phyloP scores from a whole-genome alignment of 73 alveolate species.

The Symbiodinium natans region DNA sequence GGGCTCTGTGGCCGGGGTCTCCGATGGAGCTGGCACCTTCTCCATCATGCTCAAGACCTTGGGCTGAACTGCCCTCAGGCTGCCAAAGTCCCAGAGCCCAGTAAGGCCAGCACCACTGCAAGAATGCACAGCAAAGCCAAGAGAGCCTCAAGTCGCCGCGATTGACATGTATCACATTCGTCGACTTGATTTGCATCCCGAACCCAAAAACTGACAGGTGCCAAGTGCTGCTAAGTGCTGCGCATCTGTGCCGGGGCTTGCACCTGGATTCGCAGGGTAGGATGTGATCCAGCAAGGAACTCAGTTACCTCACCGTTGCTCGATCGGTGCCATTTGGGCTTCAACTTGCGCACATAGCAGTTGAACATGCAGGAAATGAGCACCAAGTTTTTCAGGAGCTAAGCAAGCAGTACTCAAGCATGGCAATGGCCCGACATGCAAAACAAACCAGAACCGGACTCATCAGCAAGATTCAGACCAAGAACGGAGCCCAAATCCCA shows the following conservation, averaged over 20 bases:
- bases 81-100: not conserved
- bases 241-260: not conserved
- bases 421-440: too few species aligned
- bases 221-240: not conserved
- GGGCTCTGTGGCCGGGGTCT: not conserved
- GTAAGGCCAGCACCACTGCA: constrained; percentile 22
- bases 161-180: not conserved
- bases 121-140: constrained; percentile 46
- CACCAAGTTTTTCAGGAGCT: too few species aligned
- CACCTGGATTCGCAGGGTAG: not conserved
- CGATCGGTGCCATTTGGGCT: too few species aligned
- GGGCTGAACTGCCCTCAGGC: not conserved
- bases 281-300: not conserved
- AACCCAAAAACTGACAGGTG: not conserved
- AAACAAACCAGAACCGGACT: too few species aligned
- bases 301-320: too few species aligned
- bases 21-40: constrained; percentile 14
- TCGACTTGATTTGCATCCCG: not conserved
- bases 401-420: too few species aligned
- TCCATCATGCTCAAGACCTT: constrained; percentile 67
- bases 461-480: too few species aligned
- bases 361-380: too few species aligned
- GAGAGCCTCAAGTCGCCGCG: constrained; percentile 15
- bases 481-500: too few species aligned
- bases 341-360: too few species aligned